Evolutionary conservation across 2,329 filamentous ascomycete genomes (phyloP).

Genomic region (Didymella segeticola): DNA sequence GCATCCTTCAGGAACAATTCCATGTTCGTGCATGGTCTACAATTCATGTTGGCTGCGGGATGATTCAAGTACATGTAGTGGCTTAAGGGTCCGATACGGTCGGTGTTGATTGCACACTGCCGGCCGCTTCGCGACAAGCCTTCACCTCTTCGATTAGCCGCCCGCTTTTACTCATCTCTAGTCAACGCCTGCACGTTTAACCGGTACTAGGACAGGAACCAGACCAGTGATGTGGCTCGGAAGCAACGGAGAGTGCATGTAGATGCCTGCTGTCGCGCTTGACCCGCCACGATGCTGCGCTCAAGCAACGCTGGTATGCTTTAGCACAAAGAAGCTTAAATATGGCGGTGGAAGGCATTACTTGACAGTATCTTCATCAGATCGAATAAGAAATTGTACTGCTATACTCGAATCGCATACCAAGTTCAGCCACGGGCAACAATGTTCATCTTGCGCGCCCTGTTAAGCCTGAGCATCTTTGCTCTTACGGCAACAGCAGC

Average conservation of each 20-base stretch:
- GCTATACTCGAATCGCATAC: not conserved
- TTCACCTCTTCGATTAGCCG: not conserved
- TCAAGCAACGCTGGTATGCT: slow-evolving; percentile 1
- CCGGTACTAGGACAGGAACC: not conserved
- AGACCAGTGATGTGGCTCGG: not conserved
- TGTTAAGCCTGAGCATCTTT: not conserved
- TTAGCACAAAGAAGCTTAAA: not conserved
- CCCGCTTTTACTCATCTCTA: not conserved
- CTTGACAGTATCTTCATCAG: not conserved
- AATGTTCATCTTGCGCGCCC: not conserved
- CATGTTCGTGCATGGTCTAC: not conserved
- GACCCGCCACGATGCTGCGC: not conserved
- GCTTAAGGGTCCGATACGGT: not conserved
- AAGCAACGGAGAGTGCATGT: not conserved
- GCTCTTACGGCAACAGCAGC: not conserved
- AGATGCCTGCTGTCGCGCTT: slow-evolving; percentile 1
- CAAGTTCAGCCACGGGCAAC: not conserved
- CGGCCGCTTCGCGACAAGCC: not conserved
- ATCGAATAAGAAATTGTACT: not conserved
- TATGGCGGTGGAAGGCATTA: not conserved
- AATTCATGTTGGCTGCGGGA: not conserved
- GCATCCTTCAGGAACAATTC: not conserved
- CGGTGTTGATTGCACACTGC: not conserved
- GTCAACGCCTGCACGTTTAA: not conserved
- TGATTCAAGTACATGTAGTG: not conserved